Conservation (phyloP, 257 asterid species). For the Marsdenia floribunda region DNA sequence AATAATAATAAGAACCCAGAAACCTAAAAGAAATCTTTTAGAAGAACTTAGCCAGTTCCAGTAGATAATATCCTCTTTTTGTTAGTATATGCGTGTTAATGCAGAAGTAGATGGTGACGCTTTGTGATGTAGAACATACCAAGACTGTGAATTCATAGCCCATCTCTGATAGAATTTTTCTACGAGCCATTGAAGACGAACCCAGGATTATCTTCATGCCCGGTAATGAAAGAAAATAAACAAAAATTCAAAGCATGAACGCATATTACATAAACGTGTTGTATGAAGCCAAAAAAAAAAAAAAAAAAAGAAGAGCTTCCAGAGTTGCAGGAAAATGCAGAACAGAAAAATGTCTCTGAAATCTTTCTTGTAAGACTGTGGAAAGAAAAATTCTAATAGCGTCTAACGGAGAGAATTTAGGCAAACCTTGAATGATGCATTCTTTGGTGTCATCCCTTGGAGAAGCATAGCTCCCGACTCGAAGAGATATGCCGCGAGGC, state of each 20-base stretch:
- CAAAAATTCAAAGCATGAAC: background rate
- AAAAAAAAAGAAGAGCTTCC: background rate
- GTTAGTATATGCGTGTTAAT: background rate
- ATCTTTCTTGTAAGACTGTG: background rate
- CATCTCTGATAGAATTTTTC: slow-evolving; percentile 64
- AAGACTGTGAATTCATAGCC: slow-evolving; percentile 59
- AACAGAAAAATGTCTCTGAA: background rate
- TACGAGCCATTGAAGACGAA: slow-evolving; percentile 74
- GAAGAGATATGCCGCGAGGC: slow-evolving; percentile 8
- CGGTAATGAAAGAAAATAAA: slow-evolving; percentile 2
- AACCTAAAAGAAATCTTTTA: background rate
- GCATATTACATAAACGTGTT: background rate
- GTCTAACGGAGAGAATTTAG: background rate
- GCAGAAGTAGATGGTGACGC: background rate
- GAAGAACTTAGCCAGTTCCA: background rate
- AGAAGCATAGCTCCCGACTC: background rate
- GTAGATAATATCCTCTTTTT: background rate
- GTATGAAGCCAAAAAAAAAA: background rate
- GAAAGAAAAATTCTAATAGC: background rate
- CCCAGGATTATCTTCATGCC: slow-evolving; percentile 63
- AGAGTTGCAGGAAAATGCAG: background rate
- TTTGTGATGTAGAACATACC: slow-evolving; percentile 28
- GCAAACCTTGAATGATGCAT: slow-evolving; percentile 34
- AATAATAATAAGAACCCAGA: background rate
- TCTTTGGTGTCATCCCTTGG: slow-evolving; percentile 31